A percentile compares a stretch with the other conserved stretches of the same genome.
Evolutionary conservation across 2,329 filamentous ascomycete genomes (phyloP).

Genomic region (Cladorrhinum sp.): DNA sequence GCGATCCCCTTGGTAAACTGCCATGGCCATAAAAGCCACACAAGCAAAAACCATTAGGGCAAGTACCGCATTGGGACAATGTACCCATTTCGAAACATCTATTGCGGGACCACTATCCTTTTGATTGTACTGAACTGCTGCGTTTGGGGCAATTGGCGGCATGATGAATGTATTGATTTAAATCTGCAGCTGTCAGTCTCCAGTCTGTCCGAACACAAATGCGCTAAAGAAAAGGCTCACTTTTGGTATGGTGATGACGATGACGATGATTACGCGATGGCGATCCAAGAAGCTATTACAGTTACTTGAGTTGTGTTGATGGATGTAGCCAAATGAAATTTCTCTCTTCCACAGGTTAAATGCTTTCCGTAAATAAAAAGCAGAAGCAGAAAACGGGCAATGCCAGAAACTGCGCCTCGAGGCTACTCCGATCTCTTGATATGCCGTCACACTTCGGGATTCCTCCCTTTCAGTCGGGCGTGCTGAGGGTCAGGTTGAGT

Average conservation of each 20-base stretch:
- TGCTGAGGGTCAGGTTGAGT: not conserved
- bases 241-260: not conserved
- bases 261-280: not conserved
- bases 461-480: too few species aligned
- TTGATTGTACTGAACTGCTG: not conserved
- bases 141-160: not conserved
- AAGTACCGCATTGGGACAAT: not conserved
- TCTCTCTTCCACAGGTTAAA: too few species aligned
- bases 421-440: not conserved
- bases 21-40: not conserved
- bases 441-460: not conserved
- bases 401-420: not conserved
- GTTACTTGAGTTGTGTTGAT: too few species aligned
- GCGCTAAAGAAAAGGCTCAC: not conserved
- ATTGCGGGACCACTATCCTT: not conserved
- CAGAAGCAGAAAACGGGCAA: not conserved
- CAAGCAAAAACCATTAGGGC: not conserved
- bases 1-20: not conserved
- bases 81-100: not conserved
- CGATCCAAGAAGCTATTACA: too few species aligned
- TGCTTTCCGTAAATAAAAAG: not conserved
- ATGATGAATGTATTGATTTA: not conserved
- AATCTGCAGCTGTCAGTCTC: not conserved
- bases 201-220: not conserved
- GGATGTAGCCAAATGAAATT: not conserved